phyloP scores from a whole-genome alignment of 176 grass and related monocot species.

The Oryza officinalis region DNA sequence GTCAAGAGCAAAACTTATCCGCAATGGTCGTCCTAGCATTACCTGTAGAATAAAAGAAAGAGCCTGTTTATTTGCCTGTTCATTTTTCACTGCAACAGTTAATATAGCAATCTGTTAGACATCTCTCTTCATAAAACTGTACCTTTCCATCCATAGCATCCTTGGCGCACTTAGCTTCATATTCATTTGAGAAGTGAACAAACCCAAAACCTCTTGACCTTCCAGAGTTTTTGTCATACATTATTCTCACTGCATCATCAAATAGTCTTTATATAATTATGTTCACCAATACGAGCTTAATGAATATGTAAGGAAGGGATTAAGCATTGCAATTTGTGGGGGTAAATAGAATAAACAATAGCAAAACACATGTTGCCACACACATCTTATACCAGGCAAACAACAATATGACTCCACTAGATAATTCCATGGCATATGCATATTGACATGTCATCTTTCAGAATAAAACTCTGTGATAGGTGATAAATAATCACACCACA shows the following conservation, averaged over 20 bases:
- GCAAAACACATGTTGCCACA: conserved; percentile 3
- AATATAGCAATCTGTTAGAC: not conserved
- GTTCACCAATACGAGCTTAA: not conserved
- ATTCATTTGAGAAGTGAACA: conserved; percentile 71
- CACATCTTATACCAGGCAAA: conserved; percentile 22
- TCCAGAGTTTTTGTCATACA: conserved; percentile 93
- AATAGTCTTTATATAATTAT: conserved; percentile 38
- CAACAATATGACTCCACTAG: not conserved
- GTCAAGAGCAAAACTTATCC: conserved; percentile 89
- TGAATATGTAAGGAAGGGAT: conserved; percentile 12
- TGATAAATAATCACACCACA: conserved; percentile 21
- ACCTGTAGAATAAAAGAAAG: conserved; percentile 47
- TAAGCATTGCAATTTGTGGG: conserved; percentile 6
- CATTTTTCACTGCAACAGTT: not conserved
- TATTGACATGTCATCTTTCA: not conserved
- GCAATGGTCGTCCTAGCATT: conserved; percentile 67
- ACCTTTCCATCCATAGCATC: conserved; percentile 93
- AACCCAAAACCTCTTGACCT: conserved; percentile 94
- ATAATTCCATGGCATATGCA: conserved; percentile 24
- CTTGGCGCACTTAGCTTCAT: conserved; percentile 78
- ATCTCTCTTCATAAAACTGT: conserved; percentile 20
- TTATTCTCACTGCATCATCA: conserved; percentile 67
- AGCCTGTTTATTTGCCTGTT: conserved; percentile 21
- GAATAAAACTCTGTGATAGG: not conserved
- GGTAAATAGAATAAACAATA: conserved; percentile 19